phyloP scores from a whole-genome alignment of 1,284 basidiomycete genomes.

The Xerocomus cyaneibrunnescens region DNA sequence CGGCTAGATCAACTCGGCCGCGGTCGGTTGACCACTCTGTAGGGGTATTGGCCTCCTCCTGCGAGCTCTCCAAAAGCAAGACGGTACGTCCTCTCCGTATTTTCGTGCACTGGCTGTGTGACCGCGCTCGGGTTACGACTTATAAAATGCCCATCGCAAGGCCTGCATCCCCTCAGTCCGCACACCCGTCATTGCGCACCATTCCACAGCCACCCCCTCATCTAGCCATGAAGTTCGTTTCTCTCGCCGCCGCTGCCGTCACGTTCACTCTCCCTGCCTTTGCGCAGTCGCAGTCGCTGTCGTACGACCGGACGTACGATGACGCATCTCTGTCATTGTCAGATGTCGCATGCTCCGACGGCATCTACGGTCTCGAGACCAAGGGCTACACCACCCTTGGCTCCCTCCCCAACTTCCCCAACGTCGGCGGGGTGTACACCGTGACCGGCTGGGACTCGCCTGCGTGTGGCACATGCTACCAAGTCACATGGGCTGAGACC shows the following conservation, averaged over 20 bases:
- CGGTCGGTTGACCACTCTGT: conserved; percentile 10
- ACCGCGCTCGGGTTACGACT: neutral
- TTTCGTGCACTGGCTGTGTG: neutral
- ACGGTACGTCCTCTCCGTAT: neutral
- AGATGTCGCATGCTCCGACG: conserved; percentile 51
- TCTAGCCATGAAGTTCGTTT: conserved; percentile 24
- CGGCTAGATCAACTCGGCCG: conserved; percentile 7
- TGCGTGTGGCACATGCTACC: conserved; percentile 35
- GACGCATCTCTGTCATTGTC: conserved; percentile 32
- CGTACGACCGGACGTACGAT: conserved; percentile 44
- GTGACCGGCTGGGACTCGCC: conserved; percentile 36
- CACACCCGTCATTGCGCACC: neutral
- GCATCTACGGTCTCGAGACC: conserved; percentile 40
- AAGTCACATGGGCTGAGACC: conserved; percentile 25
- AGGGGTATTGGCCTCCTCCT: neutral
- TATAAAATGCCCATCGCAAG: too few relatives aligned
- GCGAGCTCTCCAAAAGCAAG: neutral
- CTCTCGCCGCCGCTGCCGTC: conserved; percentile 15
- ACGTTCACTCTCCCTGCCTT: conserved; percentile 17
- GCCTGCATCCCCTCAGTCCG: neutral
- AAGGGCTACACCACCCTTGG: conserved; percentile 47
- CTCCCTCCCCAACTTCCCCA: conserved; percentile 49
- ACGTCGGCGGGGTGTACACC: conserved; percentile 47
- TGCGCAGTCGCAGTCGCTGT: conserved; percentile 16
- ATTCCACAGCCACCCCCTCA: neutral